Percentiles rank a stretch among this genome's conserved stretches.
These are phyloP conservation scores for Cucumis hystrix DNA, from an alignment of 306 rosid genomes.

Conservation along the genomic window DNA sequence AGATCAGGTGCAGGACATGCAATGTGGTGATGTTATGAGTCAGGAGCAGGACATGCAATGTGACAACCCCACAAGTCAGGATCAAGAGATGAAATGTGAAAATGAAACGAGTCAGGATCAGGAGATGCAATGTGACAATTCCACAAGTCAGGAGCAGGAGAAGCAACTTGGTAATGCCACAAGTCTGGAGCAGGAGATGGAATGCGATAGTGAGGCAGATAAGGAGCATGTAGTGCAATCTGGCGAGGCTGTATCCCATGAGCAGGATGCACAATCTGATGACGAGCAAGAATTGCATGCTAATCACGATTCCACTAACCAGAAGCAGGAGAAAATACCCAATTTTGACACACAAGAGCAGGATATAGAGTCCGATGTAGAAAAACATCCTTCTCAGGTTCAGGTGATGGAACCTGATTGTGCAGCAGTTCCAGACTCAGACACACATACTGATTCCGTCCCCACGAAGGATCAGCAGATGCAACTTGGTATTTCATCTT, in stretches of 20 bases:
- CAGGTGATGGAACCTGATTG: not conserved
- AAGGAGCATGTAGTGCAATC: not conserved
- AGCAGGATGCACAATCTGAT: not conserved
- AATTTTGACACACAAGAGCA: not conserved
- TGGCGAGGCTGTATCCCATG: not conserved
- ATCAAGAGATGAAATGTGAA: not conserved
- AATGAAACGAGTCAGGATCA: not conserved
- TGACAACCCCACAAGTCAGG: not conserved
- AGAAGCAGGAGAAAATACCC: not conserved
- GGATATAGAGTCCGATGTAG: not conserved
- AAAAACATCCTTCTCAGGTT: not conserved
- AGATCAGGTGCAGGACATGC: not conserved
- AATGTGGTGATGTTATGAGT: not conserved
- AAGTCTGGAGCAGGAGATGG: not conserved
- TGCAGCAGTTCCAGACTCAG: not conserved
- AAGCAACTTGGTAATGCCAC: not conserved
- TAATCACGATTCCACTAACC: not conserved
- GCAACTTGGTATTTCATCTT: not conserved
- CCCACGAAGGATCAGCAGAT: not conserved
- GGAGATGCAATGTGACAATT: not conserved
- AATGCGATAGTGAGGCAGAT: not conserved
- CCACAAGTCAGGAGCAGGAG: not conserved
- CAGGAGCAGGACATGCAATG: not conserved
- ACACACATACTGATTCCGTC: not conserved
- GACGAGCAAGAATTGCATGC: conserved; percentile 1